Percentiles rank a stretch among this genome's conserved stretches.
Conservation (phyloP, 495 filamentous ascomycete genomes). For the Pseudomonodictys pantanalensis region DNA sequence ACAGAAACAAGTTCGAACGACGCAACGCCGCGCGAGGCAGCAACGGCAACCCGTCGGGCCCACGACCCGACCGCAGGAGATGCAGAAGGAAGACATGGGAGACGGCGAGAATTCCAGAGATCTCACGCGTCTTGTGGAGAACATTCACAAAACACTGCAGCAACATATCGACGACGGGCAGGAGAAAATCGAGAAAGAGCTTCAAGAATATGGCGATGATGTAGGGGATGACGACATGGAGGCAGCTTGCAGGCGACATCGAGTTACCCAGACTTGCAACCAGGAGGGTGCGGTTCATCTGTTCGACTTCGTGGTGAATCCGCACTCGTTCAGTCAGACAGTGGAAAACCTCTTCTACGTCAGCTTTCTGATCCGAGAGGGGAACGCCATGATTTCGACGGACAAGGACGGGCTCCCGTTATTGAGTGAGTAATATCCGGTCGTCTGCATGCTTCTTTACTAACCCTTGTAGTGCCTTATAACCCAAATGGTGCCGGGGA, state of each 20-base stretch:
- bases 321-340: slow-evolving; percentile 86
- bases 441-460: neutral
- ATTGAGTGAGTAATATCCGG: slow-evolving; percentile 58
- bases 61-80: slow-evolving; percentile 65
- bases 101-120: slow-evolving; percentile 71
- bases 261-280: slow-evolving; percentile 44
- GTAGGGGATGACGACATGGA: slow-evolving; percentile 41
- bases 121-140: slow-evolving; percentile 65
- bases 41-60: slow-evolving; percentile 60
- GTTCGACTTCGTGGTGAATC: slow-evolving; percentile 84
- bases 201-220: slow-evolving; percentile 29
- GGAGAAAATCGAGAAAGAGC: slow-evolving; percentile 31
- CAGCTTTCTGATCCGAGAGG: slow-evolving; percentile 90
- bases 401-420: slow-evolving; percentile 67
- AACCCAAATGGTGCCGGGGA: slow-evolving; percentile 47
- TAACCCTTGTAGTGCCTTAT: slow-evolving; percentile 42
- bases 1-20: slow-evolving; percentile 73
- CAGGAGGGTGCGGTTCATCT: slow-evolving; percentile 66
- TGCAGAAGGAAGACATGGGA: slow-evolving; percentile 67
- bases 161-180: slow-evolving; percentile 40
- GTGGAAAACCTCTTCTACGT: slow-evolving; percentile 97
- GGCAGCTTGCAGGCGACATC: slow-evolving; percentile 52
- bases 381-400: slow-evolving; percentile 61
- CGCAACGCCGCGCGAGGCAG: slow-evolving; percentile 62
- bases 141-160: slow-evolving; percentile 50